Base-by-base conservation (phyloP, 2,329 filamentous ascomycete genomes). In the Monilinia vaccinii-corymbosi region DNA sequence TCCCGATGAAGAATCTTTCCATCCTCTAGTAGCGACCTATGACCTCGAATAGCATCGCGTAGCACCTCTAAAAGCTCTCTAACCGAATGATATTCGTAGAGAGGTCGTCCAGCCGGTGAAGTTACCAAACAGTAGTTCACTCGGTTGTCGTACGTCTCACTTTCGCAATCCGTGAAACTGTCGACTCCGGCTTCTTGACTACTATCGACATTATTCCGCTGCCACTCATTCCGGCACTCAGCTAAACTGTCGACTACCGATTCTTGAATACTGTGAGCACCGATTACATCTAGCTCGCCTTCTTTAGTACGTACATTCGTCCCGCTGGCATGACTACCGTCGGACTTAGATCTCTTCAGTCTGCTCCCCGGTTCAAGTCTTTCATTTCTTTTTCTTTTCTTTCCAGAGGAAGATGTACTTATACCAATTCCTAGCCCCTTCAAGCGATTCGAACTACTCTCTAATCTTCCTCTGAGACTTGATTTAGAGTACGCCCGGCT, bases 1-100 rank as follows among this genome's bases (percentile, higher is more conserved):
- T 75, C 71, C 42, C 64, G 65, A 57, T 76, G 70, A 5, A 75
- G 68, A 51, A 76, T 73, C 7, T 69, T 66, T 21, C 70, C 69
- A 6, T 71, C 0, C n/a, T 65, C 13, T 31, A 72, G 71, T 0
- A 77, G 66, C n/a, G 70, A 73, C 18, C 61, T 66, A 58, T 77
- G 70, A 14, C 68, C 73, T 32, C 64, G 71, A 49, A 76, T 71
- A 4, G 69, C 69, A 58, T 76, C 73, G 6, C 69, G 68, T 21
- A 72, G 61, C 1, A 67, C 69, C 48, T 68, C 62, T 1, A 77
- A 66, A 11, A 77, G 63, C 61, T 77, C 72, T 42, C 16, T 42
- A 10, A 69, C 60, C 2, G 67, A 66, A 2, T 23, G 6, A 51
- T 72, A 76, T 21, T 64, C 49, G 38, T 65, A 40, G 32, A 74